These are phyloP conservation scores for Picocystis salinarum DNA, from an alignment of 139 green algal species.

Conservation along the genomic window DNA sequence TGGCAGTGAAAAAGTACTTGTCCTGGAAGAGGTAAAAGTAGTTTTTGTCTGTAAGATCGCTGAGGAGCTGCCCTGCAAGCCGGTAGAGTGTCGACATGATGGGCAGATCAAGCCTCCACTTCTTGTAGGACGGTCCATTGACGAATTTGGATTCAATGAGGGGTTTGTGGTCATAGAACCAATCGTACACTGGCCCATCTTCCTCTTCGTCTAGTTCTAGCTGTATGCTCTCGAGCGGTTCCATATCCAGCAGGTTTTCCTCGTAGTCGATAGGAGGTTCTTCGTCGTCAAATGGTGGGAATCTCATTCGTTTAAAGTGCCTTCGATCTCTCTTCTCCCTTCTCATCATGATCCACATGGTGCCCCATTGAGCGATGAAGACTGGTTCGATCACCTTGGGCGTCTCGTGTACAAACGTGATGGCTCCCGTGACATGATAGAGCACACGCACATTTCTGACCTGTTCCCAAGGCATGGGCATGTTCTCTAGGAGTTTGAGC, in stretches of 20 bases:
- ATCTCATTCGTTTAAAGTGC: conserved; percentile 99
- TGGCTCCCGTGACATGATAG: conserved; percentile 97
- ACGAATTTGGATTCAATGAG: conserved; percentile 69
- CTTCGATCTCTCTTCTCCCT: conserved; percentile 93
- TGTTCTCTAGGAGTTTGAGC: conserved; percentile 99
- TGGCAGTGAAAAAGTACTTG: conserved; percentile 63
- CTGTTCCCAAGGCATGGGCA: conserved; percentile 99
- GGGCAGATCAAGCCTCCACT: conserved; percentile 85
- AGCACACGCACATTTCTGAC: conserved; percentile 86
- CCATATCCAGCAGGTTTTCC: conserved; percentile 92
- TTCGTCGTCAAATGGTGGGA: conserved; percentile 98
- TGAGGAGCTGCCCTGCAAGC: conserved; percentile 79
- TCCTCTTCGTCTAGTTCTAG: conserved; percentile 95
- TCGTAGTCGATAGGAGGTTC: conserved; percentile 97
- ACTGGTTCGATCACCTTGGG: conserved; percentile 92
- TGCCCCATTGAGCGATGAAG: conserved; percentile 96
- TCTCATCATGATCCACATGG: conserved; percentile 99
- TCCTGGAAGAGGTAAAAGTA: conserved; percentile 99
- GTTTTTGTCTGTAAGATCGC: conserved; percentile 89
- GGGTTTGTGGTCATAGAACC: conserved; percentile 92
- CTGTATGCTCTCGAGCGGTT: conserved; percentile 91
- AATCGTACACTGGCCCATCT: conserved; percentile 57
- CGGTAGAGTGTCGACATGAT: conserved; percentile 87
- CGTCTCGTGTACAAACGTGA: conserved; percentile 97
- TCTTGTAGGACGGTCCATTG: conserved; percentile 79